phyloP scores from a whole-genome alignment of 176 grass and related monocot species.

The Triticum dicoccoides region DNA sequence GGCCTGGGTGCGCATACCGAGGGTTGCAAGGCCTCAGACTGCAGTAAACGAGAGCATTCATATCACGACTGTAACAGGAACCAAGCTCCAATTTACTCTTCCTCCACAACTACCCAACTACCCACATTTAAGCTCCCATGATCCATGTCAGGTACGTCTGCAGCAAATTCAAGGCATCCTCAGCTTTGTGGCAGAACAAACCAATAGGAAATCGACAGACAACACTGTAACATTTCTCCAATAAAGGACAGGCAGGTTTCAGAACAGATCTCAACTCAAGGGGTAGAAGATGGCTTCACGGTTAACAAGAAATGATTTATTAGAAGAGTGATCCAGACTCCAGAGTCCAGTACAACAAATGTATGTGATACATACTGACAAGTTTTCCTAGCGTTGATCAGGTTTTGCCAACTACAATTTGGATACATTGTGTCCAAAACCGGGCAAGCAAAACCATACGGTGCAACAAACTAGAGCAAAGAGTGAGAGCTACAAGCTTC shows the following conservation, averaged over 20 bases:
- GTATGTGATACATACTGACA: not conserved
- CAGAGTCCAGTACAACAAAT: not conserved
- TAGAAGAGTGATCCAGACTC: not conserved
- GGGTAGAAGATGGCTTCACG: not conserved
- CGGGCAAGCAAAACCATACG: not conserved
- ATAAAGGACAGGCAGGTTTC: not conserved
- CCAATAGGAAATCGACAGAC: constrained; percentile 24
- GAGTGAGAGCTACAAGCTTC: not conserved
- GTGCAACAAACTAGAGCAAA: not conserved
- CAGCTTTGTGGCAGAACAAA: constrained; percentile 13
- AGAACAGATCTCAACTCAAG: not conserved
- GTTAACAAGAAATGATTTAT: not conserved
- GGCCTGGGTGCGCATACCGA: not conserved
- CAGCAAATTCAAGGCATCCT: constrained; percentile 23
- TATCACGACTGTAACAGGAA: not conserved
- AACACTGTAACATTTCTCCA: not conserved
- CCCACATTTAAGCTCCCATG: constrained; percentile 2
- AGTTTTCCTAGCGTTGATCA: not conserved
- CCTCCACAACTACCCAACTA: not conserved
- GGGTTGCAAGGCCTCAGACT: not conserved
- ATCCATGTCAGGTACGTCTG: constrained; percentile 1
- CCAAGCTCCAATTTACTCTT: constrained; percentile 4
- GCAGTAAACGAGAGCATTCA: constrained; percentile 12
- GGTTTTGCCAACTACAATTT: not conserved
- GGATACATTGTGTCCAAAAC: not conserved